Base-by-base conservation (phyloP, 805 yeast species). In the Candida peoriensis region DNA sequence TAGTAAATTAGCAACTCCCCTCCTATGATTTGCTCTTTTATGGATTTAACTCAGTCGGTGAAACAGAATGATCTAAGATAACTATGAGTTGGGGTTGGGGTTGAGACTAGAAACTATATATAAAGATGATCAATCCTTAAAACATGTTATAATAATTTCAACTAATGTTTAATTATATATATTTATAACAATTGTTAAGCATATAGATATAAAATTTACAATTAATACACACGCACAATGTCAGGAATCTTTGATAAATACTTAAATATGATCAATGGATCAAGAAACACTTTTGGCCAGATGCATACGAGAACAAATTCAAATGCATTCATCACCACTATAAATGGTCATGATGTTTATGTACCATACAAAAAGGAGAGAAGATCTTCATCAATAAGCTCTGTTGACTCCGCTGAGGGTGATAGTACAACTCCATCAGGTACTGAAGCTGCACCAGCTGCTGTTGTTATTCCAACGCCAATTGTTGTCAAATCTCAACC, bases 171-270 rank as follows among this genome's bases (percentile, higher is more conserved):
- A n/a, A n/a, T n/a, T n/a, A n/a, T n/a, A n/a, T n/a, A n/a, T n/a
- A n/a, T n/a, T n/a, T n/a, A n/a, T n/a, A n/a, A n/a, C n/a, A n/a
- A n/a, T n/a, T n/a, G n/a, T n/a, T n/a, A n/a, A n/a, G n/a, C n/a
- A n/a, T n/a, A n/a, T n/a, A n/a, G n/a, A n/a, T n/a, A n/a, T n/a
- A n/a, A n/a, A n/a, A n/a, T n/a, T n/a, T n/a, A n/a, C n/a, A n/a
- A n/a, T n/a, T n/a, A n/a, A n/a, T n/a, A n/a, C n/a, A n/a, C n/a
- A n/a, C n/a, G 3, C 20, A 42, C 37, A 43, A 49, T 54, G 58
- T 54, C 58, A 5, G 58, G 58, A 29, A 54, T 54, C 38, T 54
- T 54, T 25, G 58, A 54, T 34, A 52, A 50, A 29, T 54, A 54
- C 38, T 26, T 54, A 14, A 39, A 38, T 37, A 39, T 43, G 47